These are phyloP conservation scores for Pichia scutulata DNA, from an alignment of 805 yeast species.

Conservation along the genomic window DNA sequence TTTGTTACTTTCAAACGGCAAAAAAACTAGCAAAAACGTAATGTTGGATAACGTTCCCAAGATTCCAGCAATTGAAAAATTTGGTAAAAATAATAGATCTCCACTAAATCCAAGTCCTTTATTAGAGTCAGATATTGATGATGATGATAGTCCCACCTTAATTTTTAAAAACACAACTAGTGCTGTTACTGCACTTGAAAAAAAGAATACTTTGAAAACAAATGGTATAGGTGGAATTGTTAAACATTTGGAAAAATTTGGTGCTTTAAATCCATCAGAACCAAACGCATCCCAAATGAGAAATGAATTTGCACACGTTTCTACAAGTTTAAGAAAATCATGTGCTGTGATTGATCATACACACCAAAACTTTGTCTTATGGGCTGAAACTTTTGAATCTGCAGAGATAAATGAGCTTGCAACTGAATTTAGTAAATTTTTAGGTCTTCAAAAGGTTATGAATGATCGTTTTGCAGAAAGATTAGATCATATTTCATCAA, in stretches of 20 bases:
- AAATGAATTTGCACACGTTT: neutral
- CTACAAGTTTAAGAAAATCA: neutral
- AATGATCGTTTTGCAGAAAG: neutral
- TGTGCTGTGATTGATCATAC: neutral
- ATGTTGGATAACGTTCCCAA: neutral
- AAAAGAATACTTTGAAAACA: neutral
- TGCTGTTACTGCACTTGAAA: neutral
- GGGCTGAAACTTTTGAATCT: conserved; percentile 7
- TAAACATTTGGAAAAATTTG: conserved; percentile 10
- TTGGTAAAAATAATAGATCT: neutral
- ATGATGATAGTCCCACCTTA: neutral
- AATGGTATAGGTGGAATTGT: neutral
- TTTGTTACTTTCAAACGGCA: neutral
- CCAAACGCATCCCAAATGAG: conserved; percentile 2
- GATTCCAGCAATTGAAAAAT: neutral
- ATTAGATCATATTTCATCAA: neutral
- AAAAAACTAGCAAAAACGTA: neutral
- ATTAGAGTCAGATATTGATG: neutral
- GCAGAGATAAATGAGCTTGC: conserved; percentile 1
- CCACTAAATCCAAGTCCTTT: neutral
- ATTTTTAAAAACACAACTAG: neutral
- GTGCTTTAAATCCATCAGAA: conserved; percentile 9
- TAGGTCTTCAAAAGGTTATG: neutral
- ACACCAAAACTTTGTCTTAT: neutral
- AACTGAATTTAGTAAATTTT: conserved; percentile 4